Evolutionary conservation across 139 green algal species (phyloP).

Genomic region (Chlamydomonas applanata): DNA sequence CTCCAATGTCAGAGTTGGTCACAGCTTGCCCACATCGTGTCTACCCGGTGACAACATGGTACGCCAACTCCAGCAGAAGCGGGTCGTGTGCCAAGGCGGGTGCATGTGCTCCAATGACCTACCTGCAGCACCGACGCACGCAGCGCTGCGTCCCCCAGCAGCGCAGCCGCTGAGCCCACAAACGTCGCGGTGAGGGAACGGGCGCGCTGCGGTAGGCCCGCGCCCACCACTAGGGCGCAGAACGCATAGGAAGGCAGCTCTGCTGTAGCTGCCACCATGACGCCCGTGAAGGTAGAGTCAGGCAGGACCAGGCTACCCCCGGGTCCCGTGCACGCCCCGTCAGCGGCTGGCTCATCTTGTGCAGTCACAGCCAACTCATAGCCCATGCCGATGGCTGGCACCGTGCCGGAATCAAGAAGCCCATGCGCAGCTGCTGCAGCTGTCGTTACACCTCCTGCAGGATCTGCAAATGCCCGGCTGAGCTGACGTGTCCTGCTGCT

Average conservation of each 20-base stretch:
- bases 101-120: background rate
- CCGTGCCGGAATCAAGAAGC: no score
- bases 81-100: no score
- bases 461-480: no score
- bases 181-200: no score
- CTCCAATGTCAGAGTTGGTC: no score
- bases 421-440: background rate
- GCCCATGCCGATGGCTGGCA: no score
- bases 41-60: no score
- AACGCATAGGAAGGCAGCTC: conserved; percentile 3
- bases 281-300: background rate
- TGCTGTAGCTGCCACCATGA: background rate
- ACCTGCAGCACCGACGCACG: background rate
- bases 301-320: background rate
- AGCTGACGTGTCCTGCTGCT: background rate
- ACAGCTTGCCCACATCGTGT: no score
- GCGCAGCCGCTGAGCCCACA: background rate
- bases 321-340: background rate
- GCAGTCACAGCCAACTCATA: no score
- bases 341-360: background rate
- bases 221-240: background rate
- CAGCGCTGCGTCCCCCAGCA: background rate
- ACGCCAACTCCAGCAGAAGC: no score
- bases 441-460: no score
- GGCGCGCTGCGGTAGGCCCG: no score